Base-by-base conservation (phyloP, 768 basidiomycete genomes). In the Rhodotorula paludigena region DNA sequence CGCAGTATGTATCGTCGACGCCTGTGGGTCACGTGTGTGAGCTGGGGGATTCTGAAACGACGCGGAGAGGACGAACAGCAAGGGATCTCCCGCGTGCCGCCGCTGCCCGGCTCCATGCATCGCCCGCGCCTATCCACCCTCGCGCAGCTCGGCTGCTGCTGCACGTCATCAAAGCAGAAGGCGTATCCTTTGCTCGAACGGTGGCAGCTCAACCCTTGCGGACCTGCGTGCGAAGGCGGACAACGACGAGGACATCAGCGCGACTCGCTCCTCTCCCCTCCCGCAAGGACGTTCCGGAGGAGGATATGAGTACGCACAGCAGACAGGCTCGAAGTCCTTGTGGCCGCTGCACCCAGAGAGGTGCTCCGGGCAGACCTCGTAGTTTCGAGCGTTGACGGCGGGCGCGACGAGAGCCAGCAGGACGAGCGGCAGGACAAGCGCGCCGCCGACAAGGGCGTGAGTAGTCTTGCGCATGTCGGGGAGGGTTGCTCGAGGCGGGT, bases 111-210 rank as follows among this genome's bases (percentile, higher is more conserved):
- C n/a, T n/a, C n/a, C n/a, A n/a, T n/a, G n/a, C n/a, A n/a, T 14
- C 21, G 44, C 7, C 57, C 57, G 33, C 57, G 45, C 33, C 57
- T 48, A 32, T 48, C 33, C 32, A 4, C 10, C 45, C 47, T 48
- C 33, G 35, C 57, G 57, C 8, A 32, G 57, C 48, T 59, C 30
- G 30, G n/a, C n/a, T 44, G 35, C 57, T 48, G 30, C 57, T 45
- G 23, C 7, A 18, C n/a, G 11, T 45, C 32, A 20, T 5, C 48
- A 51, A 35, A 9, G 36, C 35, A 62, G 42, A 33, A 62, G 23
- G 45, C 53, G 35, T 25, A 55, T 33, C 5, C 10, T 25, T 36
- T 45, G 32, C n/a, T 36, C 47, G n/a, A n/a, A n/a, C 47, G 47
- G n/a, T 28, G 21, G 61, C 61, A 62, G 5, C n/a, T 20, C 33